phyloP scores from a whole-genome alignment of 1,284 basidiomycete species.

The Prillingera fragicola region DNA sequence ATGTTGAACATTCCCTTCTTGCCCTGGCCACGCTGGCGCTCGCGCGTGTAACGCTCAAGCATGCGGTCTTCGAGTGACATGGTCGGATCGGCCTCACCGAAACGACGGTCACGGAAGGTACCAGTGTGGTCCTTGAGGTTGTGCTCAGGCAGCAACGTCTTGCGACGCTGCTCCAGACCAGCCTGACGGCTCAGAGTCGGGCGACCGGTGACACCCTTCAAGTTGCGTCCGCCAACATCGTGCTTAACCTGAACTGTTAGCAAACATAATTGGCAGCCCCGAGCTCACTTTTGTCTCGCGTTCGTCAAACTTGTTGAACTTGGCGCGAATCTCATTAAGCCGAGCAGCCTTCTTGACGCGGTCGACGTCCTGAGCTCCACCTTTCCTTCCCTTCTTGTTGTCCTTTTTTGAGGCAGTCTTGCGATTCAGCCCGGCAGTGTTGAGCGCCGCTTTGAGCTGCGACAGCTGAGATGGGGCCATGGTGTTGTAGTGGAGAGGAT shows the following conservation, averaged over 20 bases:
- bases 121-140: constrained; percentile 70
- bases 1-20: constrained; percentile 84
- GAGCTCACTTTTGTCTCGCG: constrained; percentile 65
- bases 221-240: constrained; percentile 78
- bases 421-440: constrained; percentile 66
- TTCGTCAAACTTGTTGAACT: constrained; percentile 88
- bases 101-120: constrained; percentile 86
- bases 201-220: constrained; percentile 75
- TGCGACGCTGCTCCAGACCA: constrained; percentile 81
- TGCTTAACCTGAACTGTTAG: constrained; percentile 61
- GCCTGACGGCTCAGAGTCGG: constrained; percentile 83
- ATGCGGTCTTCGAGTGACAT: constrained; percentile 94
- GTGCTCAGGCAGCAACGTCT: constrained; percentile 78
- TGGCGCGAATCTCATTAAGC: constrained; percentile 74
- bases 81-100: constrained; percentile 88
- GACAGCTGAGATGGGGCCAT: constrained; percentile 64
- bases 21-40: constrained; percentile 59
- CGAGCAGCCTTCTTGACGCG: constrained; percentile 71
- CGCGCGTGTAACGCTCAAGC: constrained; percentile 91
- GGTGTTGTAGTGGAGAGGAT: constrained; percentile 1
- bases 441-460: constrained; percentile 79
- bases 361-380: constrained; percentile 61
- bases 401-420: constrained; percentile 45
- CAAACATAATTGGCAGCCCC: background rate
- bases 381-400: constrained; percentile 57